Evolutionary conservation across 2,329 filamentous ascomycete genomes (phyloP), one percentile per base, ranked within the genome.

Genomic region (Aspergillus sp.): DNA sequence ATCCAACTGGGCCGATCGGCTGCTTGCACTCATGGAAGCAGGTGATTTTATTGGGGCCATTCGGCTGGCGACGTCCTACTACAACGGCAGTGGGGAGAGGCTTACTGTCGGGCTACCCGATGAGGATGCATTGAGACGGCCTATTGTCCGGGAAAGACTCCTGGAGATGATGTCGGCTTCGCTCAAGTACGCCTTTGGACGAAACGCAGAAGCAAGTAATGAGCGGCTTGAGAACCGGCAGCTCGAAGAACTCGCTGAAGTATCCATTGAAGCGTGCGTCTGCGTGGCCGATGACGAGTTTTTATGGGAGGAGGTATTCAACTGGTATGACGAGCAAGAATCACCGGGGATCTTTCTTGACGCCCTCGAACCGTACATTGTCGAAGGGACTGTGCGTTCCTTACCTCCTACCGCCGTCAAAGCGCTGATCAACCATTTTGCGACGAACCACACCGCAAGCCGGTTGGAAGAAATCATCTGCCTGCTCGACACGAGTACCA

Each of bases 21-120:
- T 98, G 12, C 78, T 95, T 44, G 88, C 89, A 0, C 69, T 96
- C 46, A 95, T 98, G 84, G 88, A 96, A 55, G 77, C 86, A 35
- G 91, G 91, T n/a, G 86, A 96, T 58, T 94, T 93, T 51, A 82
- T 98, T 42, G 82, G 78, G 8, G 88, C 91, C 2, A 94, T 98
- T 39, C 75, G 81, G 43, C 70, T 98, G 37, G 93, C 89, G 7
- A 93, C 86, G 1, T 82, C 82, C 1, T 98, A 96, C 59, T 96
- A 93, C 54, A 80, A 78, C 5, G 91, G 91, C 15, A 79, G 86
- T 50, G 77, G 85, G n/a, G 86, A 95, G 57, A 95, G 91, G 57
- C 72, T 96, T 31, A 96, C 91, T 0, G 84, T 98, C 34, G 91
- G 91, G 0, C 66, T 98, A 7, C 89, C 93, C 0, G 88, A 95